phyloP scores from a whole-genome alignment of 371 early-diverging fungal species.

The Mucor sp. region DNA sequence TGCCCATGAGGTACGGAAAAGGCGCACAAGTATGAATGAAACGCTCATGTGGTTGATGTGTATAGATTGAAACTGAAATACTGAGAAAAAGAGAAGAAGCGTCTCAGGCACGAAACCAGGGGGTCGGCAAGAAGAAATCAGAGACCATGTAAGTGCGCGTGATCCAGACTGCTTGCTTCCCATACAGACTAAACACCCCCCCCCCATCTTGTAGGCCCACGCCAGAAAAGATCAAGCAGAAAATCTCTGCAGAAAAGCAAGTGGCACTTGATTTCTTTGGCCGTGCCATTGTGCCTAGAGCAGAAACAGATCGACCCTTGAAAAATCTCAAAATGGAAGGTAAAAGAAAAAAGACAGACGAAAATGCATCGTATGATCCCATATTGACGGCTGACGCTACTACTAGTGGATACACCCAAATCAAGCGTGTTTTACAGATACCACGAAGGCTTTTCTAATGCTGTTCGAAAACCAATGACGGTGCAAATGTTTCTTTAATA shows the following conservation, averaged over 20 bases:
- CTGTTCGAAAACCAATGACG: slow-evolving; percentile 77
- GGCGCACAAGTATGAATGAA: not conserved
- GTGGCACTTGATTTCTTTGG: slow-evolving; percentile 68
- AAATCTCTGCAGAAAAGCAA: slow-evolving; percentile 19
- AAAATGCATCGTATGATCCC: no score
- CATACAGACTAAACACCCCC: no score
- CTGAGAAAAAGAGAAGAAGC: slow-evolving; percentile 55
- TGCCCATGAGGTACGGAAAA: slow-evolving; percentile 67
- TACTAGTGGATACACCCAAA: slow-evolving; percentile 17
- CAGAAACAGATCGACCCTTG: slow-evolving; percentile 3
- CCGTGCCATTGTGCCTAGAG: slow-evolving; percentile 39
- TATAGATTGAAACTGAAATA: slow-evolving; percentile 63
- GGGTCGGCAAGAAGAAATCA: not conserved
- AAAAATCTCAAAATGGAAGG: slow-evolving; percentile 16
- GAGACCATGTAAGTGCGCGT: not conserved
- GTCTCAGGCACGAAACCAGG: slow-evolving; percentile 19
- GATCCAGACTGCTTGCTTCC: no score
- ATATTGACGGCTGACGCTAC: no score
- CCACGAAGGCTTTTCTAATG: slow-evolving; percentile 83
- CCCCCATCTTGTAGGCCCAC: not conserved
- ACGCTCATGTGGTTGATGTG: not conserved
- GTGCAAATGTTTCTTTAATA: slow-evolving; percentile 60
- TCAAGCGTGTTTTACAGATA: slow-evolving; percentile 28
- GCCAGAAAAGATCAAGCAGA: slow-evolving; percentile 11
- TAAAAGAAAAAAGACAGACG: not conserved